Evolutionary conservation across 768 basidiomycete species (phyloP).

Genomic region (Lentinus tigrinus): DNA sequence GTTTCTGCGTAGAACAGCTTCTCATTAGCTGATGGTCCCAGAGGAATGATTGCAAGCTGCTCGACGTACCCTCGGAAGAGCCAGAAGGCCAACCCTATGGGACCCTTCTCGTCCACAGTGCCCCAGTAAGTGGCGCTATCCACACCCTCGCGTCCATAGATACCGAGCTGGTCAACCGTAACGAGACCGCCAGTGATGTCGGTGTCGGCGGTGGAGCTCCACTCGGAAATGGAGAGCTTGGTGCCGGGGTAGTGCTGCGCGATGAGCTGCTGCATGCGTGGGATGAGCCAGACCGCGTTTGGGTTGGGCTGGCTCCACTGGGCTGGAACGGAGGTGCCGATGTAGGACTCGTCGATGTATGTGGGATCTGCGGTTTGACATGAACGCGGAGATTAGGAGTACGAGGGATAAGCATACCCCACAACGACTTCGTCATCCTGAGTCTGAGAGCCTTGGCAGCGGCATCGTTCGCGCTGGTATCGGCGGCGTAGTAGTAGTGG

Average conservation of each 20-base stretch:
- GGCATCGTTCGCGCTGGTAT: constrained; percentile 52
- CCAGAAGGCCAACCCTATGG: constrained; percentile 56
- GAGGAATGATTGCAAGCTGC: background rate
- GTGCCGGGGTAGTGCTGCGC: constrained; percentile 51
- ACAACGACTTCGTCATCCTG: constrained; percentile 49
- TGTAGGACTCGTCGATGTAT: constrained; percentile 57
- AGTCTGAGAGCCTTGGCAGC: constrained; percentile 50
- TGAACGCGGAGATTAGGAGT: background rate
- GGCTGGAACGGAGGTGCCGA: constrained; percentile 39
- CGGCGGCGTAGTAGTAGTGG: constrained; percentile 54
- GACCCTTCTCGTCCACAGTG: constrained; percentile 44
- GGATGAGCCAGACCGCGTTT: constrained; percentile 43
- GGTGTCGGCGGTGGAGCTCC: constrained; percentile 46
- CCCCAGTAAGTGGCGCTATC: constrained; percentile 57
- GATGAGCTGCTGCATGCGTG: constrained; percentile 51
- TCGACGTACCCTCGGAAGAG: constrained; percentile 47
- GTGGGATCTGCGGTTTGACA: constrained; percentile 33
- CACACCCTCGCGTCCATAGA: constrained; percentile 48
- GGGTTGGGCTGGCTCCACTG: constrained; percentile 47
- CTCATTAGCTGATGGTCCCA: background rate
- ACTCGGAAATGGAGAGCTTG: constrained; percentile 53
- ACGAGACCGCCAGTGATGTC: constrained; percentile 55
- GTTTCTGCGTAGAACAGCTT: constrained; percentile 30
- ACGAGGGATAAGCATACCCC: constrained; percentile 30
- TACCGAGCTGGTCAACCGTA: constrained; percentile 50